A percentile compares a stretch with the other conserved stretches of the same genome.
Evolutionary conservation across 2,329 filamentous ascomycete species (phyloP).

Genomic region (Monilinia polystroma): DNA sequence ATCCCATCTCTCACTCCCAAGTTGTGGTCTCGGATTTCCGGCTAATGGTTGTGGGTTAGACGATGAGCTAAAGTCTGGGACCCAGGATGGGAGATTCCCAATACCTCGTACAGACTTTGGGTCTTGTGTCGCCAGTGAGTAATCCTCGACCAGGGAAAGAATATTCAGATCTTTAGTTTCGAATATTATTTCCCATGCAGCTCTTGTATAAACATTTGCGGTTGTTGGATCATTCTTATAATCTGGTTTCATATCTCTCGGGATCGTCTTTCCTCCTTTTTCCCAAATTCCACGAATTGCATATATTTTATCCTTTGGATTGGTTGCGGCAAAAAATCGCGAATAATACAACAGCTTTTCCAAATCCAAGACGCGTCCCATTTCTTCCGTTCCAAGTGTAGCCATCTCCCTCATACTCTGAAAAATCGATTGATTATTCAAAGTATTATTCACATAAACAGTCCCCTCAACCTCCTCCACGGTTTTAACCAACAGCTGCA

Average conservation of each 20-base stretch:
- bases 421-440: conserved; percentile 26
- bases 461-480: conserved; percentile 14
- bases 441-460: conserved; percentile 22
- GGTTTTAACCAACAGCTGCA: conserved; percentile 19
- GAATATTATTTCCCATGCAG: conserved; percentile 16
- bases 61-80: conserved; percentile 26
- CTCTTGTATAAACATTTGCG: conserved; percentile 24
- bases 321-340: conserved; percentile 25
- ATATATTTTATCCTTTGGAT: conserved; percentile 26
- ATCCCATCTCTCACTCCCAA: conserved; percentile 23
- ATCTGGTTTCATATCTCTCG: conserved; percentile 12
- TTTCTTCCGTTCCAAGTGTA: not conserved
- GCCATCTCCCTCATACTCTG: conserved; percentile 18
- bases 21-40: conserved; percentile 24
- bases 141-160: conserved; percentile 28
- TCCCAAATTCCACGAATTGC: conserved; percentile 26
- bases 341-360: conserved; percentile 26
- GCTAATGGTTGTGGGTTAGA: conserved; percentile 21
- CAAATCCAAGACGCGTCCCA: conserved; percentile 13
- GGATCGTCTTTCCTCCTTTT: conserved; percentile 15
- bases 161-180: conserved; percentile 27
- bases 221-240: conserved; percentile 7
- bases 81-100: conserved; percentile 26
- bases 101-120: conserved; percentile 2
- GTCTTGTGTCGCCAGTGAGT: not conserved